phyloP scores from a whole-genome alignment of 257 asterid genomes.

The Henckelia pumila region DNA sequence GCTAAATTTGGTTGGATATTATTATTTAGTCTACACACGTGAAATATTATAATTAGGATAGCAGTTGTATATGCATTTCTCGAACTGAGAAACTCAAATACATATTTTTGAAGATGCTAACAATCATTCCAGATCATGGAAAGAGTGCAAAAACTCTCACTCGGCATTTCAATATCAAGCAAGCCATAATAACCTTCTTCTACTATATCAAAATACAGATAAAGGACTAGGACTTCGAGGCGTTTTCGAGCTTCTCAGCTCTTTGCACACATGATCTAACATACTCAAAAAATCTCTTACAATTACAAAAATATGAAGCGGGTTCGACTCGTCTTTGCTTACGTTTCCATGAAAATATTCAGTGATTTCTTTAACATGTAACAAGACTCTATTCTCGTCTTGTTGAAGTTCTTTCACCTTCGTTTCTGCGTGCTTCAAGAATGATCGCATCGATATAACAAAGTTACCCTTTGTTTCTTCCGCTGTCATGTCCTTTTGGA shows the following conservation, averaged over 20 bases:
- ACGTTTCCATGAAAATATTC: constrained; percentile 94
- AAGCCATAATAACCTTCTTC: neutral
- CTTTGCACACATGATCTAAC: constrained; percentile 88
- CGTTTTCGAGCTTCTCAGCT: constrained; percentile 58
- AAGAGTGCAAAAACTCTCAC: neutral
- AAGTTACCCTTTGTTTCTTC: constrained; percentile 55
- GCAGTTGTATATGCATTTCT: no score
- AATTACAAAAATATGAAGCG: constrained; percentile 74
- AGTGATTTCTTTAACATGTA: constrained; percentile 68
- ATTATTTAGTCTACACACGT: no score
- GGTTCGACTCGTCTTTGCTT: constrained; percentile 80
- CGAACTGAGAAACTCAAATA: neutral
- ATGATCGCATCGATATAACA: constrained; percentile 56
- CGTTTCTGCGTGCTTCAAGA: constrained; percentile 53
- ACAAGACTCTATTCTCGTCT: constrained; percentile 64
- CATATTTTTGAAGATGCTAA: constrained; percentile 2
- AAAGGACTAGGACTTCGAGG: constrained; percentile 54
- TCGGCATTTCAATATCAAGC: no score
- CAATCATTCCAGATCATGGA: neutral
- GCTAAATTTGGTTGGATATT: no score
- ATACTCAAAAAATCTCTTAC: constrained; percentile 85
- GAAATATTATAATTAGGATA: no score
- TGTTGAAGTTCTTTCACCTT: constrained; percentile 61
- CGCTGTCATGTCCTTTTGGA: constrained; percentile 37
- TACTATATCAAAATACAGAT: constrained; percentile 61